Evolutionary conservation across 495 filamentous ascomycete species (phyloP), one percentile per base, ranked within the genome.

Genomic region (Copromyces sp.): DNA sequence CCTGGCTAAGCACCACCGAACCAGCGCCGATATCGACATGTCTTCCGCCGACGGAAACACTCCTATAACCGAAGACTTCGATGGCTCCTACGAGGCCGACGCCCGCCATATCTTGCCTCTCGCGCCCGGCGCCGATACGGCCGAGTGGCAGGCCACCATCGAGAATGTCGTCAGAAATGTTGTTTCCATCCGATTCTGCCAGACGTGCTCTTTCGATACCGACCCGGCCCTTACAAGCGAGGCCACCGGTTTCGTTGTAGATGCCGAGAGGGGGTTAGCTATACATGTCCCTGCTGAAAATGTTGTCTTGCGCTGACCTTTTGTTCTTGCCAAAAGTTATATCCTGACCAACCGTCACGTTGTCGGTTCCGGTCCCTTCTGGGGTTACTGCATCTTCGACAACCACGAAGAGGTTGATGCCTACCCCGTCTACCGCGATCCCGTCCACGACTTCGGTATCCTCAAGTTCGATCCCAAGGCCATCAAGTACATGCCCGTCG

Each of bases 351-450:
- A 94, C 78, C 88, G 94, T 47, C 95, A 99, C 84, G 95, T 99
- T 38, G 95, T 98, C n/a, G 92, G 95, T 70, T 87, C 95, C 7
- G 95, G 95, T 17, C 95, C 95, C 3, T 99, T 99, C 82, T 97
- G 94, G 90, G 95, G 95, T 14, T 98, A 95, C 81, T 93, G 91
- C 79, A 93, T 99, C 73, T 98, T 99, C 79, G 95, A 99, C 78
- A 98, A 99, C 77, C 95, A 99, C 81, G 95, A 99, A 74, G 84
- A 98, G 88, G 96, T 94, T 71, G 95, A 98, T 79, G 95, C 97
- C 73, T 92, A 92, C 80, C 95, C 95, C n/a, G 93, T 99, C 45
- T 99, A 99, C 81, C 92, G 95, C 77, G 95, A 99, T 78, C 95
- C 95, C 68, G 94, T 99, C 41, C 95, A 99, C 83, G 95, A 99